Base-by-base conservation (phyloP, 2,329 filamentous ascomycete genomes). In the Clonostachys chloroleuca region DNA sequence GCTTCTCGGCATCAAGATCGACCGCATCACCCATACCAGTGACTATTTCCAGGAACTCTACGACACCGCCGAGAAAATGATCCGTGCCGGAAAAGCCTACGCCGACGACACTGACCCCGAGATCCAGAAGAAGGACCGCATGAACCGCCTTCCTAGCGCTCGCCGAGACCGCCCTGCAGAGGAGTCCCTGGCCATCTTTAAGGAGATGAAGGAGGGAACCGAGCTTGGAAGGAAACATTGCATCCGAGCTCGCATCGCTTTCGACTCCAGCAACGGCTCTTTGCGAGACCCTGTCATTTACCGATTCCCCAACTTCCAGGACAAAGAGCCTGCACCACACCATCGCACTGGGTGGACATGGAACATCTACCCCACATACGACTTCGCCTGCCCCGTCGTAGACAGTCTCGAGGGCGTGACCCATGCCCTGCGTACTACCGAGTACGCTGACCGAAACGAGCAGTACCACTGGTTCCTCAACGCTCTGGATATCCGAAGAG, bases 21-120 rank as follows among this genome's bases (percentile, higher is more conserved):
- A 96, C 67, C 80, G 80, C 54, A 78, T 92, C 49, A 89, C 89
- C 16, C 95, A 92, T 73, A 96, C 94, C 3, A 95, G 89, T 59
- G 92, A 99, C 73, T 95, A 96, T 75, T 96, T 99, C 66, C 83
- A 96, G 60, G 80, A 92, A 64, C 80, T 99, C 13, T 95, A 96
- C 69, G 84, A 96, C 41, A 86, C 87, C 63, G 89, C 86, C 62
- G 74, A 95, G 57, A 79, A 84, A 59, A 84, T 96, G 63, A 92
- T 99, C 69, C 87, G 87, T 63, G 81, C 86, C 52, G 92, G 92
- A 5, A 81, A 90, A 54, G 94, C 92, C 6, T 99, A 97, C 58
- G 92, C 92, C 49, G 94, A 99, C 63, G 91, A 97, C 60, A 97
- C 94, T 2, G 83, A 90, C 46, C 89, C 91, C 64, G 89, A 95